Evolutionary conservation across 768 basidiomycete genomes (phyloP).

Genomic region (Russula lepida): DNA sequence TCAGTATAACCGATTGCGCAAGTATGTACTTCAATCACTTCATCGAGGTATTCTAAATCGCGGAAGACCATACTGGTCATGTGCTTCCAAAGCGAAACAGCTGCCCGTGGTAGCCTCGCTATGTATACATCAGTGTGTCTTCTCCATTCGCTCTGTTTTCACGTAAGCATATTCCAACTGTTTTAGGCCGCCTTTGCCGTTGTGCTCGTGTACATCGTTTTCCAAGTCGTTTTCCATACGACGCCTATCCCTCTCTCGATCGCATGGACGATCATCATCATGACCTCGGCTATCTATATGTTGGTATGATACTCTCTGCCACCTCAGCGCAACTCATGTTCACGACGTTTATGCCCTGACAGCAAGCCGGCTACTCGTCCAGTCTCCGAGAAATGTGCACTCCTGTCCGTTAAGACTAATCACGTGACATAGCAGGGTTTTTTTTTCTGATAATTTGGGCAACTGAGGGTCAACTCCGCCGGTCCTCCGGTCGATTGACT

Average conservation of each 20-base stretch:
- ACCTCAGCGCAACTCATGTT: background rate
- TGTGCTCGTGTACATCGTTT: constrained; percentile 55
- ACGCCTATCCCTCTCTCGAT: constrained; percentile 50
- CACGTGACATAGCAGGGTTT: too few relatives aligned
- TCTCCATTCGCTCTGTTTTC: background rate
- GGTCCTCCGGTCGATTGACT: too few relatives aligned
- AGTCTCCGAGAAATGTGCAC: background rate
- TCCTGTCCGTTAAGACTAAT: too few relatives aligned
- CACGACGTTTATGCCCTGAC: background rate
- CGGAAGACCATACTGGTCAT: constrained; percentile 46
- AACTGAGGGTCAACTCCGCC: too few relatives aligned
- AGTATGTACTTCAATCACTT: too few relatives aligned
- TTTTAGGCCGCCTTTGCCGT: constrained; percentile 57
- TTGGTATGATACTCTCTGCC: constrained; percentile 37
- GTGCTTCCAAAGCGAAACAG: constrained; percentile 58
- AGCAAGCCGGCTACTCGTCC: constrained; percentile 3
- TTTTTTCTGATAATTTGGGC: too few relatives aligned
- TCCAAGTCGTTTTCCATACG: constrained; percentile 34
- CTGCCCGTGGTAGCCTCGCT: constrained; percentile 48
- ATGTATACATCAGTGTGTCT: constrained; percentile 45
- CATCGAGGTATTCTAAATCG: background rate
- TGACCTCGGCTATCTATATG: constrained; percentile 53
- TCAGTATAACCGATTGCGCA: constrained; percentile 41
- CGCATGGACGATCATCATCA: constrained; percentile 56
- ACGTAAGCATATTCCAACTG: background rate